phyloP scores from a whole-genome alignment of 257 asterid species.

The Salvia hispanica region DNA sequence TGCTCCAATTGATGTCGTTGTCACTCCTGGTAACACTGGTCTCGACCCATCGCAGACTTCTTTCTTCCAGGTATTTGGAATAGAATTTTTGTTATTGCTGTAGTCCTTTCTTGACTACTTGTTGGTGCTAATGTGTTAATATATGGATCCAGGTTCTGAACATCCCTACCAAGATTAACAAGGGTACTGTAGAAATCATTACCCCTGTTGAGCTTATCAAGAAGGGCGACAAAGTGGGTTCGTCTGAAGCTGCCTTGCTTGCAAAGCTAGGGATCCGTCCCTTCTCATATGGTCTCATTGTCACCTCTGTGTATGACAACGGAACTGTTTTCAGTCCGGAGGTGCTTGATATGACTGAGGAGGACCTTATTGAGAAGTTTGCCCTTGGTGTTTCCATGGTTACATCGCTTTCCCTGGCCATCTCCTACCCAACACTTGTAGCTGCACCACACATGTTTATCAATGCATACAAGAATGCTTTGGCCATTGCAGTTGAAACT shows the following conservation, averaged over 20 bases:
- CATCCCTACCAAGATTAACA: slow-evolving; percentile 98
- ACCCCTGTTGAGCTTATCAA: slow-evolving; percentile 97
- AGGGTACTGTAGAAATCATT: slow-evolving; percentile 97
- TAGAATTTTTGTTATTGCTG: background rate
- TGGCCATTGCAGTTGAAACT: slow-evolving; percentile 74
- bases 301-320: slow-evolving; percentile 67
- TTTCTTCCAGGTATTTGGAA: slow-evolving; percentile 79
- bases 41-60: slow-evolving; percentile 95
- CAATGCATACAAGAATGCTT: slow-evolving; percentile 76
- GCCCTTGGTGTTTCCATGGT: slow-evolving; percentile 81
- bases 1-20: slow-evolving; percentile 93
- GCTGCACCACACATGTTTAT: slow-evolving; percentile 92
- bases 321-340: slow-evolving; percentile 91
- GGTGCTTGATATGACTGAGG: slow-evolving; percentile 86
- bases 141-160: slow-evolving; percentile 72
- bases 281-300: slow-evolving; percentile 83
- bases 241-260: slow-evolving; percentile 93
- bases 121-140: too few relatives aligned
- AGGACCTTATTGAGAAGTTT: slow-evolving; percentile 76
- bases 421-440: slow-evolving; percentile 84
- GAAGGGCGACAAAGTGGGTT: slow-evolving; percentile 98
- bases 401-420: slow-evolving; percentile 66
- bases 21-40: slow-evolving; percentile 99
- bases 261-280: slow-evolving; percentile 95
- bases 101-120: too few relatives aligned